Evolutionary conservation across 164 flowering plant species (phyloP), one percentile per base, ranked within the genome.

Genomic region (Houttuynia cordata): DNA sequence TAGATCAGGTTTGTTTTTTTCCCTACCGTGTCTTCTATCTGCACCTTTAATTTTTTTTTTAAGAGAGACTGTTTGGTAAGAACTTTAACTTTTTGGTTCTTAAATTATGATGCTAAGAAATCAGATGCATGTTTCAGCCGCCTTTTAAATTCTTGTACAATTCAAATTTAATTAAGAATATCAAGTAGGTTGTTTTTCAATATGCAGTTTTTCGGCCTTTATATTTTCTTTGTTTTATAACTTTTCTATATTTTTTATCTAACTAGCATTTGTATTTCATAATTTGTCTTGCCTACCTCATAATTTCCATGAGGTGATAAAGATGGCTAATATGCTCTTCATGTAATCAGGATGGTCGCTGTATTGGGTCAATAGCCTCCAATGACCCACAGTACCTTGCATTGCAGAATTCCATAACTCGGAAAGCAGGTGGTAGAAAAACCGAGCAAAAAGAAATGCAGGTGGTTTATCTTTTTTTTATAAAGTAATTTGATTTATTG

Each of bases 351-450:
- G 88, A 87, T 75, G 91, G 75, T n/a, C 79, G 70, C 53, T 71
- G 78, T 67, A 64, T 78, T 57, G 85, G 85, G 63, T 39, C 69
- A 55, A 73, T 70, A 73, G 53, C 79, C 65, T 68, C 82, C 45
- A 22, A 39, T 24, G 93, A 86, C 59, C 70, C 78, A 24, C 80
- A 81, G 51, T 70, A 73, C 51, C 56, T 67, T 52, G 60, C 68
- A 24, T 67, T 79, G 19, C 93, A 81, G 68, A 94, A 94, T 64
- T 73, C 84, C 56, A 10, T 83, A 53, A 94, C 99, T 52, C 79
- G 97, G 73, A 94, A 84, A 76, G 99, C 97, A 50, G 99, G 99
- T 61, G 99, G 99, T 62, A 83, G 95, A 74, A 91, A 83, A 78
- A 87, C 78, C 62, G 71, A 62, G 60, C 87, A 84, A 71, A 91